Percentiles rank a stretch among this genome's conserved stretches.
phyloP scores from a whole-genome alignment of 2,329 filamentous ascomycete genomes.

The Trichoderma breve region DNA sequence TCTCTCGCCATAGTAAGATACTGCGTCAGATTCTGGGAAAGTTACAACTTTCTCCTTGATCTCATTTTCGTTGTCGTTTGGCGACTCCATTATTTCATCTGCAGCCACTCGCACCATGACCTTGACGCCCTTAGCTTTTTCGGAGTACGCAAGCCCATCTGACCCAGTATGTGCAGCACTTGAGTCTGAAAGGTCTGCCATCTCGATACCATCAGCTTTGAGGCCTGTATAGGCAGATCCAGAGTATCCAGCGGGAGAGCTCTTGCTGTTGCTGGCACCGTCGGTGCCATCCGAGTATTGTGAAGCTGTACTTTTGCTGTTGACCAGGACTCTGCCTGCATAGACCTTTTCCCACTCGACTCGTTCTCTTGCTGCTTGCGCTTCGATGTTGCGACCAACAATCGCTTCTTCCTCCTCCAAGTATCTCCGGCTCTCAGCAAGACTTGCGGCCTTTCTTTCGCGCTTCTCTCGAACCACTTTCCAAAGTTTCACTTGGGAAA shows the following conservation, averaged over 20 bases:
- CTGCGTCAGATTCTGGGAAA: neutral
- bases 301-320: slow-evolving; percentile 36
- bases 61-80: slow-evolving; percentile 21
- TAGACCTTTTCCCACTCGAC: slow-evolving; percentile 76
- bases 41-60: slow-evolving; percentile 31
- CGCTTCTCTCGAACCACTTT: slow-evolving; percentile 68
- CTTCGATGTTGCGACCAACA: slow-evolving; percentile 65
- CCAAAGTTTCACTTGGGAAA: slow-evolving; percentile 87
- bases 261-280: slow-evolving; percentile 46
- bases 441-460: slow-evolving; percentile 50
- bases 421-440: slow-evolving; percentile 50
- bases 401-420: slow-evolving; percentile 66
- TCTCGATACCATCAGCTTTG: slow-evolving; percentile 52
- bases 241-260: slow-evolving; percentile 34
- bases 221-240: slow-evolving; percentile 37
- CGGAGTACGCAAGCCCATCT: slow-evolving; percentile 42
- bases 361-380: slow-evolving; percentile 59
- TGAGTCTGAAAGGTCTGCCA: slow-evolving; percentile 47
- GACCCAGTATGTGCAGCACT: slow-evolving; percentile 31
- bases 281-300: slow-evolving; percentile 53
- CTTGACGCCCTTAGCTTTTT: slow-evolving; percentile 42
- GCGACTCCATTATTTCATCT: slow-evolving; percentile 42
- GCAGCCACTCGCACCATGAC: slow-evolving; percentile 54
- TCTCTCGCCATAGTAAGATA: neutral
- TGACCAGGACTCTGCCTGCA: slow-evolving; percentile 53